Evolutionary conservation across 73 alveolate species (phyloP).

Genomic region (Paramecium biaurelia): DNA sequence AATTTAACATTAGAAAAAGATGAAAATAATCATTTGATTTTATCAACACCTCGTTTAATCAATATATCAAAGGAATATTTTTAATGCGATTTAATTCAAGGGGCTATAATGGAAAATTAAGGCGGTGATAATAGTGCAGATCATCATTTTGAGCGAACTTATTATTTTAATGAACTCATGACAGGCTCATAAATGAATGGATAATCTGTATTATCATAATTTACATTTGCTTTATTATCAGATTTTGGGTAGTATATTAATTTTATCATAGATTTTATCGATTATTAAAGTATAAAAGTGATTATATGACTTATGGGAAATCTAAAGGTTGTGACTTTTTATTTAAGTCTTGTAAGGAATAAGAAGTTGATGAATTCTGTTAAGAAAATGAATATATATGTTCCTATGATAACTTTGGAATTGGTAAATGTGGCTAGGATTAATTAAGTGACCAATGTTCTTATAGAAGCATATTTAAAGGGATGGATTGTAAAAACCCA

Average conservation of each 20-base stretch:
- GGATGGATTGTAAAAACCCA: not conserved
- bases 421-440: not conserved
- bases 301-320: not conserved
- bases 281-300: not conserved
- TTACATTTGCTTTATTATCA: not conserved
- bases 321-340: slow-evolving; percentile 20
- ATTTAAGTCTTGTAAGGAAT: not conserved
- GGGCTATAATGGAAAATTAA: not conserved
- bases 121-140: not conserved
- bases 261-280: not conserved
- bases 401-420: not conserved
- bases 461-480: not conserved
- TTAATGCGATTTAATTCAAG: not conserved
- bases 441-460: not conserved
- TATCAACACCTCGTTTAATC: not conserved
- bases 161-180: slow-evolving; percentile 3
- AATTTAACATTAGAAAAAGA: not conserved
- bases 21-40: not conserved
- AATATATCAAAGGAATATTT: not conserved
- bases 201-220: not conserved
- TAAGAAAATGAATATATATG: not conserved
- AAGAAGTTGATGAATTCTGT: slow-evolving; percentile 22
- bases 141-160: not conserved
- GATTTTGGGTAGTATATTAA: not conserved
- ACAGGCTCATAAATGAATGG: not conserved